These are phyloP conservation scores for Teunomyces funiuensis DNA, from an alignment of 805 yeast genomes.

Conservation along the genomic window DNA sequence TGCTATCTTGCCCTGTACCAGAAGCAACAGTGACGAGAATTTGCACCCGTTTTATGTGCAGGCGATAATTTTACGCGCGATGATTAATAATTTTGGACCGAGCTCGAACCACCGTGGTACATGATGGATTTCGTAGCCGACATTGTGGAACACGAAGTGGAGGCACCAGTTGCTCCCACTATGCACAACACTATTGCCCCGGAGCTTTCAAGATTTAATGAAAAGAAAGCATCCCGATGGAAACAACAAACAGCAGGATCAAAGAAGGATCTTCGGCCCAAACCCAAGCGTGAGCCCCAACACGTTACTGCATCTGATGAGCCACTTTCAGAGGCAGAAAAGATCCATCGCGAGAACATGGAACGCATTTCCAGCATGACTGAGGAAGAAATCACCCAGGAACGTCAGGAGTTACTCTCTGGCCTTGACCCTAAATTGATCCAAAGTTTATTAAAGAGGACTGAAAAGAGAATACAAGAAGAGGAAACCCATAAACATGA, in stretches of 20 bases:
- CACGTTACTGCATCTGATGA: not conserved
- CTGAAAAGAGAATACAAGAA: slow-evolving; percentile 44
- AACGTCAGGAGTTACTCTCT: slow-evolving; percentile 64
- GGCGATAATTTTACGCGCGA: not conserved
- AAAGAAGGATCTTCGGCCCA: slow-evolving; percentile 9
- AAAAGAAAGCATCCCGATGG: slow-evolving; percentile 50
- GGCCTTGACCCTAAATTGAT: slow-evolving; percentile 69
- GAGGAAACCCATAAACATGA: slow-evolving; percentile 19
- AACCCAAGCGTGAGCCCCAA: slow-evolving; percentile 11
- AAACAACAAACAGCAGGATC: slow-evolving; percentile 35
- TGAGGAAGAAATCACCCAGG: slow-evolving; percentile 60
- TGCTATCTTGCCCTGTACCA: slow-evolving; percentile 11
- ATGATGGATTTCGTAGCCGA: slow-evolving; percentile 71
- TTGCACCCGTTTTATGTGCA: slow-evolving; percentile 4
- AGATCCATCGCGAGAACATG: slow-evolving; percentile 75
- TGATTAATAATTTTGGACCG: slow-evolving; percentile 4
- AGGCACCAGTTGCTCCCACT: slow-evolving; percentile 34
- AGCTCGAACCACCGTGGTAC: not conserved
- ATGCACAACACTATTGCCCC: slow-evolving; percentile 36
- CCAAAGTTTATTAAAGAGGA: slow-evolving; percentile 55
- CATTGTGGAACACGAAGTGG: slow-evolving; percentile 61
- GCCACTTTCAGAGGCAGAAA: slow-evolving; percentile 56
- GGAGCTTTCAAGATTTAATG: slow-evolving; percentile 21
- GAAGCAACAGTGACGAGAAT: not conserved
- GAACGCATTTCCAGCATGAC: slow-evolving; percentile 61